Evolutionary conservation across 2,329 filamentous ascomycete species (phyloP), one percentile per base, ranked within the genome.

Genomic region (Pseudonectria buxi): DNA sequence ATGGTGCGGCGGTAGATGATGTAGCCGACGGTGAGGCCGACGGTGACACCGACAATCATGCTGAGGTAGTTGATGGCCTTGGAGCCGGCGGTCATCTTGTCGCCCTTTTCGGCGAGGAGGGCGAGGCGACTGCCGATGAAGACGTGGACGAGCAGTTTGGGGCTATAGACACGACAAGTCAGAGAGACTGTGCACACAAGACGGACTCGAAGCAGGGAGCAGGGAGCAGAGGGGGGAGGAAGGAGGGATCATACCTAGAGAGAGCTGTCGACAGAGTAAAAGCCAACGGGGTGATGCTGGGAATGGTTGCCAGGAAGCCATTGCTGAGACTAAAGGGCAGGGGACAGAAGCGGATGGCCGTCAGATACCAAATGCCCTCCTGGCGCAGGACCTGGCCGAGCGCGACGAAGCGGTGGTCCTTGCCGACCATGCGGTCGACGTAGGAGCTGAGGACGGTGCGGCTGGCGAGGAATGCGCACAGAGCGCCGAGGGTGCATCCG

Each of bases 271-370:
- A 90, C 30, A 88, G 58, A 24, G 81, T 81, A 64, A 94, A 96
- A 30, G 76, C 76, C 41, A 73, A 59, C 27, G 85, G 84, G 15
- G 81, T 74, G 24, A 98, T 86, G 24, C 84, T 94, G 3, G 89
- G 89, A 43, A 98, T 89, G 2, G 92, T 96, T 22, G 87, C 87
- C 36, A 98, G 77, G 41, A 94, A 94, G 33, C 88, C 92, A 57
- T 98, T 98, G 56, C 85, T 89, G 48, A 96, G 68, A 34, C 85
- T 92, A 59, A 94, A 98, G 11, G 92, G 92, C 41, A 98, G 59
- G 2, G 92, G 92, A 54, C 90, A 96, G 45, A 96, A 74, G 22
- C 92, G 78, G 50, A 98, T 92, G 74, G 92, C 94, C 44, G 86
- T 81, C 30, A 98, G 72, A 35, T 96, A 79, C 52, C 87, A 84